These are phyloP conservation scores for Nematocida displodere DNA, from an alignment of 371 early-diverging fungal species.

Conservation along the genomic window DNA sequence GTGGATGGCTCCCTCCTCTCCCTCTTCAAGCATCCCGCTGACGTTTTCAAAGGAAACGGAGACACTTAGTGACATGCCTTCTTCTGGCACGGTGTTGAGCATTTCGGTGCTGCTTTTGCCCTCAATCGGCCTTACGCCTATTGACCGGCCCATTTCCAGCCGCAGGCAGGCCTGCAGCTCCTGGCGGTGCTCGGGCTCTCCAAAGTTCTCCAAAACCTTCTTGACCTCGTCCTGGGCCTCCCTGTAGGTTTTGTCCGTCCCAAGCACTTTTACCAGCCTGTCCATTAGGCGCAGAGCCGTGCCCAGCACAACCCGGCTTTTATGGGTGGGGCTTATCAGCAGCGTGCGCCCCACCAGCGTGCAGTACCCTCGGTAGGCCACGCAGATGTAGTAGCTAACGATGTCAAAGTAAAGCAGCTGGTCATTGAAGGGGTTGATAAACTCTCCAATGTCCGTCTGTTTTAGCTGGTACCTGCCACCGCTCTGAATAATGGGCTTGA, in stretches of 20 bases:
- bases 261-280: not conserved
- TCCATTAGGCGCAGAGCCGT: slow-evolving; percentile 4
- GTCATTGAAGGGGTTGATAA: slow-evolving; percentile 34
- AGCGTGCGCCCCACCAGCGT: slow-evolving; percentile 60
- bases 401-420: slow-evolving; percentile 47
- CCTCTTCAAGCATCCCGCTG: not conserved
- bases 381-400: slow-evolving; percentile 54
- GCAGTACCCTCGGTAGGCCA: slow-evolving; percentile 64
- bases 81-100: not conserved
- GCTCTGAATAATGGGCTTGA: slow-evolving; percentile 85
- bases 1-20: slow-evolving; percentile 5
- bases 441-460: slow-evolving; percentile 25
- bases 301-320: slow-evolving; percentile 18
- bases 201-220: not conserved
- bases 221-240: slow-evolving; percentile 16
- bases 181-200: not conserved
- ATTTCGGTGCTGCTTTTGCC: not conserved
- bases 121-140: slow-evolving; percentile 44
- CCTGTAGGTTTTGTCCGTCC: not conserved
- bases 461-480: slow-evolving; percentile 81
- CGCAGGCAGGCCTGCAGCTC: slow-evolving; percentile 2
- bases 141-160: slow-evolving; percentile 16
- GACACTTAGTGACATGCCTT: slow-evolving; percentile 12
- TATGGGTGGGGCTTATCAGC: slow-evolving; percentile 51
- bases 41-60: slow-evolving; percentile 37